phyloP scores from a whole-genome alignment of 768 basidiomycete species.

The Gymnopilus junonius region DNA sequence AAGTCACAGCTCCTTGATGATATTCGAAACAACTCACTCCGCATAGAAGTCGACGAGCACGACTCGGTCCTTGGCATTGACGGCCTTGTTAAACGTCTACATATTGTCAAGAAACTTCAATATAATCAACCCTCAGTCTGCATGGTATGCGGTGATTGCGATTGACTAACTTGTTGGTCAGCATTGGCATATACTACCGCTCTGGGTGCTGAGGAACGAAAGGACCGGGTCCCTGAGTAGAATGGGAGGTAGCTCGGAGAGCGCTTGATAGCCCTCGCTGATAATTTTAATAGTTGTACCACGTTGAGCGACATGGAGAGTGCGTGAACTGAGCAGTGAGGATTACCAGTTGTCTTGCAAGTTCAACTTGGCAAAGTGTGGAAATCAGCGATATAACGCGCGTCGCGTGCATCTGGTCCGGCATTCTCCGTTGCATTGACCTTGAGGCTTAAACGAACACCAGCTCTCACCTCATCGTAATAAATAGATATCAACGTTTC shows the following conservation, averaged over 20 bases:
- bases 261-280: background rate
- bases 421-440: background rate
- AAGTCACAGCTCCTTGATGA: background rate
- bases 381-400: background rate
- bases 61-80: slow-evolving; percentile 48
- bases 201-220: slow-evolving; percentile 17
- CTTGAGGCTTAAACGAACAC: background rate
- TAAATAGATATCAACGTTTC: too few relatives aligned
- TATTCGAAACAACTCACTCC: slow-evolving; percentile 51
- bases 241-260: background rate
- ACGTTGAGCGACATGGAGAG: slow-evolving; percentile 16
- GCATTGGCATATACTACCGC: slow-evolving; percentile 50
- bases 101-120: slow-evolving; percentile 10
- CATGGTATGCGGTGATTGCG: background rate
- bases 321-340: background rate
- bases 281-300: slow-evolving; percentile 6
- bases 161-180: slow-evolving; percentile 44
- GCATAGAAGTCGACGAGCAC: slow-evolving; percentile 84
- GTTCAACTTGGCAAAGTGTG: slow-evolving; percentile 1
- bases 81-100: slow-evolving; percentile 45
- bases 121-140: slow-evolving; percentile 12
- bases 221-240: background rate
- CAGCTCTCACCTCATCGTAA: too few relatives aligned
- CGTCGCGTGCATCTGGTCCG: background rate
- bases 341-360: slow-evolving; percentile 1